phyloP scores from a whole-genome alignment of 176 grass and related monocot species.

The Microstegium vimineum region DNA sequence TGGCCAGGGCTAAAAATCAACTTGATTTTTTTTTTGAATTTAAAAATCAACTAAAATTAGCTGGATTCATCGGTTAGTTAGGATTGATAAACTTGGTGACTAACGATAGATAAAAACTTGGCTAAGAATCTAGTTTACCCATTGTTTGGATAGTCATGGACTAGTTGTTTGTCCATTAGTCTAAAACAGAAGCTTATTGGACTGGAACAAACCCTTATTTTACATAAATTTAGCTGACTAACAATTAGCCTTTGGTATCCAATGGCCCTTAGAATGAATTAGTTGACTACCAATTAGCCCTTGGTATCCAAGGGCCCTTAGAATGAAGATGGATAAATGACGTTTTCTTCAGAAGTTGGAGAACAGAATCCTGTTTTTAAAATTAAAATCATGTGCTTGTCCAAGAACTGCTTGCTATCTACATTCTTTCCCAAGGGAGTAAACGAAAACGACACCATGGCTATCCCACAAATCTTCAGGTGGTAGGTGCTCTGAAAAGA shows the following conservation, averaged over 20 bases:
- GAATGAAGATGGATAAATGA: background rate
- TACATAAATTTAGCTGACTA: background rate
- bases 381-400: background rate
- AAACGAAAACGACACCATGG: background rate
- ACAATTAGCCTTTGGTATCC: background rate
- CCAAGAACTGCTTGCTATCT: background rate
- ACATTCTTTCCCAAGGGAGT: background rate
- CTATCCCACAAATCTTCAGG: background rate
- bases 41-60: no score
- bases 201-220: no score
- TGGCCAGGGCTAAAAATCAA: background rate
- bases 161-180: no score
- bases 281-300: background rate
- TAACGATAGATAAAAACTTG: background rate
- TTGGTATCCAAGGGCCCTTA: background rate
- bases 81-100: background rate
- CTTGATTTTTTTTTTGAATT: no score
- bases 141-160: no score
- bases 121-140: background rate
- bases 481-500: background rate
- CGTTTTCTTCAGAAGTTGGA: background rate
- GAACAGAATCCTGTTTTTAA: background rate
- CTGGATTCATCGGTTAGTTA: background rate
- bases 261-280: background rate
- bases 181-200: no score